Evolutionary conservation across 148 eudicot species (phyloP), one percentile per base, ranked within the genome.

Genomic region (Euryodendron excelsum): DNA sequence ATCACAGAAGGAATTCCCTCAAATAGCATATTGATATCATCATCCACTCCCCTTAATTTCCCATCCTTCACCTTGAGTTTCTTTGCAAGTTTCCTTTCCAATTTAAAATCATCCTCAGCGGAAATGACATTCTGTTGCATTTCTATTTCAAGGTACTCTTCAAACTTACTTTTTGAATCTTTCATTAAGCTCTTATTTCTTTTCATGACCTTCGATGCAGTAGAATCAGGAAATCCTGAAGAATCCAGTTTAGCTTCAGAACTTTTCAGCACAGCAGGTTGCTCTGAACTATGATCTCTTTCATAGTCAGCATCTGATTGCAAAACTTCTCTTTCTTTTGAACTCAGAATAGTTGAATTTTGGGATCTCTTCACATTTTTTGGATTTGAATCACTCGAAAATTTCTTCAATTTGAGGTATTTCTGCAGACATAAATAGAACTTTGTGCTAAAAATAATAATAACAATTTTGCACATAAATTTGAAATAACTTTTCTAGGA

Each of bases 11-110:
- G 80, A 81, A 88, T 80, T 30, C 89, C 95, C 53, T 86, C 87
- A 72, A 92, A 66, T 56, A 91, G 79, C 18, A 66, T 34, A 72
- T 80, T 72, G 33, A 93, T 75, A 52, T 80, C 93, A 82, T 91
- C 92, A 75, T 78, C 89, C 73, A 69, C 87, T 18, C 84, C 84
- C 34, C 72, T 63, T 76, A 91, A 79, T 74, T 84, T 93, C 73
- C 93, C 91, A n/a, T 78, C 79, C 82, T 89, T 91, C 80, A 89
- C 82, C 63, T 88, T 89, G 48, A 92, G 87, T 77, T 86, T 92
- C 82, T 94, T 91, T 6, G 90, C 92, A 80, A 92, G 84, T 82
- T 83, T 92, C 82, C 82, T 84, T 82, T 92, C 93, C 71, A 84
- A 69, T 69, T 83, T 83, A 81, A 86, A 59, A 82, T 91, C 99